Base-by-base conservation (phyloP, 257 asterid genomes). In the Misopates orontium region DNA sequence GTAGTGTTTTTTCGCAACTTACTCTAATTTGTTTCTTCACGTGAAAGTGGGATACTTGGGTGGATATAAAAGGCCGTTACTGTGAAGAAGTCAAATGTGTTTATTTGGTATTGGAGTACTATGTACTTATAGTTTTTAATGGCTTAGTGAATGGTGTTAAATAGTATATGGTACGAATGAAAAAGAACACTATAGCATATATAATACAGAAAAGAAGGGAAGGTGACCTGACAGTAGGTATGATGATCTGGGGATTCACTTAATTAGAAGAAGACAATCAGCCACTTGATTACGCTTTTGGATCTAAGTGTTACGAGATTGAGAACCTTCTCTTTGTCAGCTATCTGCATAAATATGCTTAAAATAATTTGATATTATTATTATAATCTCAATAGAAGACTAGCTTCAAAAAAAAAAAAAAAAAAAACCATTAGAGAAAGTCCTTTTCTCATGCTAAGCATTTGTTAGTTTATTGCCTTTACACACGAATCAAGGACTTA, bases 241-340 rank as follows among this genome's bases (percentile, higher is more conserved):
- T 48, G 57, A 28, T 63, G 15, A 44, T 63, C 23, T 64, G 44
- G 69, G 57, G 48, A 64, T 49, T 25, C 17, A 14, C 18, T 63
- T 55, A 22, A 36, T 45, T 45, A 45, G 18, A 45, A 45, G 18
- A 44, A 44, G 50, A 25, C 44, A 56, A 31, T 31, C 1, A 7
- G 24, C 62, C 62, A 18, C 20, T 28, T 31, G 62, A 16, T 56
- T 15, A 28, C 47, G 66, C 20, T 61, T n/a, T 61, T 15, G 21
- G 53, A 44, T 61, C 23, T 44, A 48, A 42, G 18, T 61, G 32
- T 20, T 36, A 16, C 19, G 23, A 54, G 23, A 57, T 57, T 57
- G 36, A 22, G 47, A 57, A 57, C 24, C 48, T 57, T 57, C 48
- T 31, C 47, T 57, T 57, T 31, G 22, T 32, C 72, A 41, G 36